phyloP scores from a whole-genome alignment of 1,284 basidiomycete species.

The Schizopora paradoxa region DNA sequence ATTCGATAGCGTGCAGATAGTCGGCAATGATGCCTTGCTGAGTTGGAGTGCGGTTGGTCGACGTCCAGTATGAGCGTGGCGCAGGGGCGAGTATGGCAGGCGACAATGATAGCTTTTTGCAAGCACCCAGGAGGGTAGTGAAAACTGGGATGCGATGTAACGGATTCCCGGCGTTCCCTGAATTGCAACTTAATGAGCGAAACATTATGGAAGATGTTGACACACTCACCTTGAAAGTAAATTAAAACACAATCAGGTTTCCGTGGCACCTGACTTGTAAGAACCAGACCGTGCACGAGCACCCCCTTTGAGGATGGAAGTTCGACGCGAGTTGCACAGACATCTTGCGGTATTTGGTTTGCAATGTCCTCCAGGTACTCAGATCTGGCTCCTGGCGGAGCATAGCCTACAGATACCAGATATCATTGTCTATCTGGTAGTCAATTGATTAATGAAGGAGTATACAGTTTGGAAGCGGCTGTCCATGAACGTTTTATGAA shows the following conservation, averaged over 20 bases:
- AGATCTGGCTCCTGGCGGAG: slow-evolving; percentile 36
- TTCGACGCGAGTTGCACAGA: slow-evolving; percentile 28
- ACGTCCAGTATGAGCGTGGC: slow-evolving; percentile 41
- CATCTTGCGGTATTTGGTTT: slow-evolving; percentile 25
- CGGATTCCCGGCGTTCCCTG: slow-evolving; percentile 49
- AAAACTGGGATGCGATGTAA: slow-evolving; percentile 43
- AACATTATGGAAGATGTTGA: neutral
- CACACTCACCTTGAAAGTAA: slow-evolving; percentile 34
- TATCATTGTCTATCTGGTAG: too few relatives aligned
- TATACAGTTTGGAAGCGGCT: too few relatives aligned
- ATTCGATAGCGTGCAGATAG: slow-evolving; percentile 32
- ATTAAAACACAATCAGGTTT: slow-evolving; percentile 27
- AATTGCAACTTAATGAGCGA: neutral
- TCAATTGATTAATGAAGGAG: too few relatives aligned
- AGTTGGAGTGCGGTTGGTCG: slow-evolving; percentile 31
- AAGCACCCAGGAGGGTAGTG: slow-evolving; percentile 26
- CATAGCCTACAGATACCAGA: neutral
- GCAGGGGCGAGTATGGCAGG: slow-evolving; percentile 32
- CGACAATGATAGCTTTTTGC: slow-evolving; percentile 9
- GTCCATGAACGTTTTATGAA: too few relatives aligned
- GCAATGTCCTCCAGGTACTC: slow-evolving; percentile 29
- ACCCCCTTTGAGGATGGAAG: slow-evolving; percentile 24
- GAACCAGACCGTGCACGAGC: slow-evolving; percentile 27
- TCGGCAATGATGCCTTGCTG: slow-evolving; percentile 37
- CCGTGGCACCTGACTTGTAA: slow-evolving; percentile 16